Percentiles rank a stretch among this genome's conserved stretches.
These are phyloP conservation scores for Carex scoparia DNA, from an alignment of 176 grass and related monocot genomes.

Conservation along the genomic window DNA sequence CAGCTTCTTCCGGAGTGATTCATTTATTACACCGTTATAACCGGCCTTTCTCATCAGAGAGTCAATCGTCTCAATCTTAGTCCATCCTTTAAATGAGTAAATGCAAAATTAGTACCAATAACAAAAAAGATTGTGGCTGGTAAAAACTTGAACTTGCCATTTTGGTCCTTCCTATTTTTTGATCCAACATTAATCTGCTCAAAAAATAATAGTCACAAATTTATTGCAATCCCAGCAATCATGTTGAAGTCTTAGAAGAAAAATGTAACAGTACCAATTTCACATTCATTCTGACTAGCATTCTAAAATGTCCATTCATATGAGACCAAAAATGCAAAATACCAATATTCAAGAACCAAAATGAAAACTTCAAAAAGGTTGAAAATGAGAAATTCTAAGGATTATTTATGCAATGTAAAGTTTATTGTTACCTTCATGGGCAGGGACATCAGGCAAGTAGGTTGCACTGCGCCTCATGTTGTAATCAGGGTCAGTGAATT, in stretches of 20 bases:
- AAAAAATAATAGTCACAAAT: background rate
- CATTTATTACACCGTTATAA: constrained; percentile 64
- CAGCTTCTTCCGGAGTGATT: constrained; percentile 72
- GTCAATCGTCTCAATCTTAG: constrained; percentile 72
- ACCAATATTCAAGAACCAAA: background rate
- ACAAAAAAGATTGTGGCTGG: background rate
- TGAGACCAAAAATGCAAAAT: background rate
- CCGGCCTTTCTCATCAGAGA: constrained; percentile 94
- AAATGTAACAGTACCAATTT: background rate
- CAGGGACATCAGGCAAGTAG: constrained; percentile 95
- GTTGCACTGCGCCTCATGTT: constrained; percentile 71
- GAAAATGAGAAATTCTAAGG: background rate
- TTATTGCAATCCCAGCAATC: background rate
- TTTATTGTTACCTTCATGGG: constrained; percentile 71
- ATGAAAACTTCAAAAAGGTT: background rate
- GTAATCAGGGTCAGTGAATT: constrained; percentile 85
- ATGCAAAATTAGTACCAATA: background rate
- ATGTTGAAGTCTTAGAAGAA: background rate
- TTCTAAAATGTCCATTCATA: background rate
- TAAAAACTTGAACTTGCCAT: background rate
- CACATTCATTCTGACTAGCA: background rate
- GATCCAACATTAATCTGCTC: background rate
- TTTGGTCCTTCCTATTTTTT: background rate
- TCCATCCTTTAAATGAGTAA: constrained; percentile 63
- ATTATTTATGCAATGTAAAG: background rate